Base-by-base conservation (phyloP, 345 rosid genomes). In the Cardamine chenopodiifolia region DNA sequence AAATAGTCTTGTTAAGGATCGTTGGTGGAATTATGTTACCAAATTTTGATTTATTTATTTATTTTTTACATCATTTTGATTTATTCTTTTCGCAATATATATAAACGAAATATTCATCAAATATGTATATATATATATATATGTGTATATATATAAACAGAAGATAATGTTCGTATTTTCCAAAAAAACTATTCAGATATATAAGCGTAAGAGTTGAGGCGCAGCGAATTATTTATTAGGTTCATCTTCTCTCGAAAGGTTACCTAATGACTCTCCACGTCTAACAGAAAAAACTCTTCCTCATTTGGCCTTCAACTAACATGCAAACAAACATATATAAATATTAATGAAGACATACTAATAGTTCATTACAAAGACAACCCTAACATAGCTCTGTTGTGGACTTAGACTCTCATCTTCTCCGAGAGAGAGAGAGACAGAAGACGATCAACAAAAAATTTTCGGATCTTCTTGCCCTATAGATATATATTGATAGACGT, bases 391-490 rank as follows among this genome's bases (percentile, higher is more conserved):
- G 19, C 67, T 77, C 64, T 58, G 62, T 28, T 45, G 31, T 65
- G 64, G 81, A 71, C 81, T 65, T 71, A n/a, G 72, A 71, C 81
- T 77, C 68, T 50, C 63, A 48, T 50, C 47, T 57, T 71, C 66
- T 18, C 29, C 32, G 12, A 6, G 61, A 40, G 23, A 47, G 34
- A 66, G 32, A 73, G 23, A n/a, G 28, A 20, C 11, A 19, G 29
- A 37, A 17, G 19, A 2, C 39, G 34, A 65, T 71, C 7, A 4
- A 26, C 11, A 35, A 9, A 35, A 9, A 23, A 11, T n/a, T 15
- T 15, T n/a, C 29, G 2, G 2, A 14, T 39, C 44, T 17, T 68
- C 17, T 67, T 75, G 17, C 47, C 31, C 35, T 29, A 32, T 40
- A 19, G 14, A 54, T 42, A 50, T 53, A 32, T 17, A 44, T 7